A percentile compares a stretch with the other conserved stretches of the same genome.
Conservation (phyloP, 768 basidiomycete species). For the Scleroderma bovista region DNA sequence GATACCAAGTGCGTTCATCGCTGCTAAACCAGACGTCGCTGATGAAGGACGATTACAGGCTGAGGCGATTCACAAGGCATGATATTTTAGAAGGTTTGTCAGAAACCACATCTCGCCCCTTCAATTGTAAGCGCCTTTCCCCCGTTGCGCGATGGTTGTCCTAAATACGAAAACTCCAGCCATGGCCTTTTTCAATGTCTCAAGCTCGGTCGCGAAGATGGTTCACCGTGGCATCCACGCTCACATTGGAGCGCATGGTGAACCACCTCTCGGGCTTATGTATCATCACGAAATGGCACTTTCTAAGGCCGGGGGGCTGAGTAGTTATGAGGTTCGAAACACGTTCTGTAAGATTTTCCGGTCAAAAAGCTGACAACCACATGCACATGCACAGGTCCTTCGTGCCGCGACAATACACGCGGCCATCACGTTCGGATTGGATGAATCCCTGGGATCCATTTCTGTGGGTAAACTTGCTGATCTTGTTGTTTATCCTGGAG, state of each 20-base stretch:
- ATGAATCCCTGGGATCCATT: slow-evolving; percentile 56
- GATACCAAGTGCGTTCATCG: slow-evolving; percentile 51
- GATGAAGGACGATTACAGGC: slow-evolving; percentile 30
- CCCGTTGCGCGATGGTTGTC: not conserved
- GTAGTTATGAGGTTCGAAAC: slow-evolving; percentile 56
- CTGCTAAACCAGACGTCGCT: not conserved
- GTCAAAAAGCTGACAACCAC: not conserved
- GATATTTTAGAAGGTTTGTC: slow-evolving; percentile 55
- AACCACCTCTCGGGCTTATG: slow-evolving; percentile 66
- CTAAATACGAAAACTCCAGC: slow-evolving; percentile 32
- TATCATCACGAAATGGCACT: slow-evolving; percentile 75
- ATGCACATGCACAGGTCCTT: slow-evolving; percentile 41
- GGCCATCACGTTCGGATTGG: slow-evolving; percentile 60
- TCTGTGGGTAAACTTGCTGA: slow-evolving; percentile 66
- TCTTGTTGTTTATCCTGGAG: slow-evolving; percentile 59
- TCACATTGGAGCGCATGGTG: slow-evolving; percentile 72
- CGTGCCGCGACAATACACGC: slow-evolving; percentile 64
- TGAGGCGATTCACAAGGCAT: slow-evolving; percentile 60
- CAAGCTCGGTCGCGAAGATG: slow-evolving; percentile 63
- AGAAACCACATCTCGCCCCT: slow-evolving; percentile 57
- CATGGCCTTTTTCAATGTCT: slow-evolving; percentile 63
- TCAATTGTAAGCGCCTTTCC: slow-evolving; percentile 40
- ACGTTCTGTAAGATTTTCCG: not conserved
- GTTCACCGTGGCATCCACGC: slow-evolving; percentile 54
- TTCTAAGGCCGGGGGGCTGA: slow-evolving; percentile 56